Base-by-base conservation (phyloP, 176 grass and related monocot genomes). In the Zoysia pacifica region DNA sequence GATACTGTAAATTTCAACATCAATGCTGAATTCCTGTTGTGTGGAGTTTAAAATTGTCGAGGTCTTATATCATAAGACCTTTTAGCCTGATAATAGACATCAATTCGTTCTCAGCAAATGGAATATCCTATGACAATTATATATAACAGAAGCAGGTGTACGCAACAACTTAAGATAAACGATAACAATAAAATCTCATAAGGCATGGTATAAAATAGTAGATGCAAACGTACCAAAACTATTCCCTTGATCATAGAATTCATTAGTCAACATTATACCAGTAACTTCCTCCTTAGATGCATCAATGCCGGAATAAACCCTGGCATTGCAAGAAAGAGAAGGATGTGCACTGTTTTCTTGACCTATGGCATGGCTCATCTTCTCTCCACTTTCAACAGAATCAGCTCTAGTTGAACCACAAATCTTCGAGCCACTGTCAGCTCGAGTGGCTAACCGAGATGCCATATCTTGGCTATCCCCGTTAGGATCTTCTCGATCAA, bases 391-490 rank as follows among this genome's bases (percentile, higher is more conserved):
- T 73, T 95, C 93, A 47, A 89, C 88, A 44, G 90, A 99, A 89
- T 99, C 93, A 77, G 88, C 96, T 85, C 93, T 95, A 49, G 86
- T 89, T 81, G 93, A 99, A 85, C 86, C 86, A 75, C 88, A 87
- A 73, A 89, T 88, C 83, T 97, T 97, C 11, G 93, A 97, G 64
- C 86, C 90, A 79, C 93, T 99, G 81, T 99, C 97, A 74, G 89
- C 90, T 89, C 82, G 85, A 73, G 88, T 91, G 5, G 84, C 84
- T 67, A 93, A 93, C 39, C 69, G 88, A 84, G 93, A 95, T 55
- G 91, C 93, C 88, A 93, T 88, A 86, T 99, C 97, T 64, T 99
- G 97, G 81, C 93, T 99, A 82, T 96, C 92, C 66, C 88, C 97
- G 58, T 90, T 79, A 73, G 88, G 97, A 61, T 86, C 87, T 82